A percentile compares a stretch with the other conserved stretches of the same genome.
Evolutionary conservation across 2,329 filamentous ascomycete species (phyloP).

Genomic region (Pestalotiopsis sp.): DNA sequence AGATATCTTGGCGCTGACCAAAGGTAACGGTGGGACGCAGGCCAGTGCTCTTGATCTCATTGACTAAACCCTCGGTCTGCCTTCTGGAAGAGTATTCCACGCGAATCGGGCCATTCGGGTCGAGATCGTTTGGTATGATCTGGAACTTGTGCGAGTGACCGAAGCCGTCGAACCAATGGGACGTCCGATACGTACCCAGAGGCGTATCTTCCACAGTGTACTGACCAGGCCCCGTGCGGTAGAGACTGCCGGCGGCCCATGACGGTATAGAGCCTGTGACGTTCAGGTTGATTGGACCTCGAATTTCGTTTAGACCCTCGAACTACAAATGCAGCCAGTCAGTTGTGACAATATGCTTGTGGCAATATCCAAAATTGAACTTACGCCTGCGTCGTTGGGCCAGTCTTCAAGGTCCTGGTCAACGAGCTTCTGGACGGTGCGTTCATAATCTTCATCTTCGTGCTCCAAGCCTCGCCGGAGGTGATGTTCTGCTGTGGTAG

Average conservation of each 20-base stretch:
- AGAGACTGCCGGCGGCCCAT: constrained; percentile 73
- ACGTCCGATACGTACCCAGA: constrained; percentile 61
- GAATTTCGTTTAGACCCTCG: constrained; percentile 67
- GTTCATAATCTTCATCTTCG: constrained; percentile 26
- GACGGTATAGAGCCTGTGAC: constrained; percentile 70
- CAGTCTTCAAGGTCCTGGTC: constrained; percentile 40
- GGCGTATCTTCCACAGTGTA: constrained; percentile 62
- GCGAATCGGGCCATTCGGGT: constrained; percentile 29
- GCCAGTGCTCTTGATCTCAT: constrained; percentile 63
- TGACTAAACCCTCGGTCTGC: constrained; percentile 66
- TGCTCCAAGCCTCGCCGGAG: constrained; percentile 14
- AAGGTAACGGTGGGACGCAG: constrained; percentile 63
- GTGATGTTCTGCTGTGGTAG: background rate
- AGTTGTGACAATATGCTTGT: background rate
- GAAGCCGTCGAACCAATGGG: constrained; percentile 84
- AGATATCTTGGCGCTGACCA: constrained; percentile 73
- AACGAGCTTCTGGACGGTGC: constrained; percentile 18
- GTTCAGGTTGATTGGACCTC: constrained; percentile 63
- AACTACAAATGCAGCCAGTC: constrained; percentile 51
- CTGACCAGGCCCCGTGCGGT: constrained; percentile 73
- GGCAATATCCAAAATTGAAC: constrained; percentile 17
- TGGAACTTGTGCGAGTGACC: constrained; percentile 74
- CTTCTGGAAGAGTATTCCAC: constrained; percentile 74
- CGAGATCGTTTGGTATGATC: constrained; percentile 48
- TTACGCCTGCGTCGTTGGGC: constrained; percentile 54